phyloP scores from a whole-genome alignment of 2,329 filamentous ascomycete genomes.

The Didymella keratinophila region DNA sequence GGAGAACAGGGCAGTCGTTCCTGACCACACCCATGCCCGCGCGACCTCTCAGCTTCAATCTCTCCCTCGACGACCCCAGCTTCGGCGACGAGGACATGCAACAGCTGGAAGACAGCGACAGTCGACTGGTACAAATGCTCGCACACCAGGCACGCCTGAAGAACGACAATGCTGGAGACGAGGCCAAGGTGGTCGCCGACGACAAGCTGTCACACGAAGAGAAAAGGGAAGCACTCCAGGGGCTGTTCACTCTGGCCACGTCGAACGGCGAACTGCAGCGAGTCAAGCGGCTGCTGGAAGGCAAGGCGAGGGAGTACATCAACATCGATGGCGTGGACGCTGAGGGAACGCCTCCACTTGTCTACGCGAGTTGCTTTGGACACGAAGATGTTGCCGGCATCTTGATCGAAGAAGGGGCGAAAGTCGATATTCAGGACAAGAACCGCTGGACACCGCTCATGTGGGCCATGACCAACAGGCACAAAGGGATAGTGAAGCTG shows the following conservation, averaged over 20 bases:
- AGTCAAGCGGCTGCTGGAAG: conserved; percentile 76
- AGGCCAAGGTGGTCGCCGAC: conserved; percentile 79
- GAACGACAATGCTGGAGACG: conserved; percentile 72
- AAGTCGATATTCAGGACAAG: conserved; percentile 91
- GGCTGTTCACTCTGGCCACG: conserved; percentile 89
- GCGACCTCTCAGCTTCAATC: conserved; percentile 84
- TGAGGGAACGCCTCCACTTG: conserved; percentile 93
- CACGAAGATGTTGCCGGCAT: conserved; percentile 88
- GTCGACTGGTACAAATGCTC: conserved; percentile 92
- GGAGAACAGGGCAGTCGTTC: conserved; percentile 82
- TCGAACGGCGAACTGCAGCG: conserved; percentile 92
- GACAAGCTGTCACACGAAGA: conserved; percentile 76
- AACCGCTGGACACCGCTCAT: conserved; percentile 98
- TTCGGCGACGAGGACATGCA: conserved; percentile 72
- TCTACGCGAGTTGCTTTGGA: conserved; percentile 98
- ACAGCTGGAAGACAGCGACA: conserved; percentile 77
- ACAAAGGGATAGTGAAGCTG: conserved; percentile 93
- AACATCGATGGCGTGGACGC: conserved; percentile 90
- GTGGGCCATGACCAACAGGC: conserved; percentile 99
- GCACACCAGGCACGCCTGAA: conserved; percentile 90
- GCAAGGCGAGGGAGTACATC: conserved; percentile 76
- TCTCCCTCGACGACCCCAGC: conserved; percentile 79
- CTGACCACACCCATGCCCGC: conserved; percentile 85
- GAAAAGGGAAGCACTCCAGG: conserved; percentile 84
- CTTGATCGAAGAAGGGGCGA: conserved; percentile 82